Evolutionary conservation across 257 asterid species (phyloP).

Genomic region (Solanum virginianum): DNA sequence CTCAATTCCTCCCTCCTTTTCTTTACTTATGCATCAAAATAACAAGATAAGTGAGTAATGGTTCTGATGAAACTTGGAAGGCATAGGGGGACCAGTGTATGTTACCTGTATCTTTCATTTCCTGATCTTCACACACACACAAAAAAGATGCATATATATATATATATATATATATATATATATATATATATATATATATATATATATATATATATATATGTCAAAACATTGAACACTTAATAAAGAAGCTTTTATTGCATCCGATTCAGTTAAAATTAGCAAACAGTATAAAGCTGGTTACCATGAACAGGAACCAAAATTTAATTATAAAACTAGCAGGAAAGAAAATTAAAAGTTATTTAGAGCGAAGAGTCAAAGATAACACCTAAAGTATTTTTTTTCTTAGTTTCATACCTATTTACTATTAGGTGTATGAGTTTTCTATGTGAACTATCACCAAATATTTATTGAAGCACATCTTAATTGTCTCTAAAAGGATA

Average conservation of each 20-base stretch:
- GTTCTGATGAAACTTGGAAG: neutral
- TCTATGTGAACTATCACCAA: neutral
- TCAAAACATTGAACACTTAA: neutral
- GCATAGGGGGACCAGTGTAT: neutral
- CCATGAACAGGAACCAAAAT: neutral
- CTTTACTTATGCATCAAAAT: neutral
- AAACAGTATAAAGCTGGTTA: neutral
- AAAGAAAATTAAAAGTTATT: neutral
- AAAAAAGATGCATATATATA: neutral
- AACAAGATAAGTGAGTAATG: neutral
- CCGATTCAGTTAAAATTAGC: neutral
- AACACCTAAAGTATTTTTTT: neutral
- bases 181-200: neutral
- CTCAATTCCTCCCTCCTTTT: neutral
- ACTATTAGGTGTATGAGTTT: neutral
- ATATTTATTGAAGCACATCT: neutral
- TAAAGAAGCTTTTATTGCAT: neutral
- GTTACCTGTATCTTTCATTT: neutral
- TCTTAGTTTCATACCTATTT: neutral
- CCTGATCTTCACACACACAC: neutral
- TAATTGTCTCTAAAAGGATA: neutral
- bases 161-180: neutral
- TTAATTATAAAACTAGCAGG: neutral
- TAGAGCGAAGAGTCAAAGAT: neutral
- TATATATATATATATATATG: neutral